phyloP scores from a whole-genome alignment of 208 protist species.

The Leishmania martiniquensis region DNA sequence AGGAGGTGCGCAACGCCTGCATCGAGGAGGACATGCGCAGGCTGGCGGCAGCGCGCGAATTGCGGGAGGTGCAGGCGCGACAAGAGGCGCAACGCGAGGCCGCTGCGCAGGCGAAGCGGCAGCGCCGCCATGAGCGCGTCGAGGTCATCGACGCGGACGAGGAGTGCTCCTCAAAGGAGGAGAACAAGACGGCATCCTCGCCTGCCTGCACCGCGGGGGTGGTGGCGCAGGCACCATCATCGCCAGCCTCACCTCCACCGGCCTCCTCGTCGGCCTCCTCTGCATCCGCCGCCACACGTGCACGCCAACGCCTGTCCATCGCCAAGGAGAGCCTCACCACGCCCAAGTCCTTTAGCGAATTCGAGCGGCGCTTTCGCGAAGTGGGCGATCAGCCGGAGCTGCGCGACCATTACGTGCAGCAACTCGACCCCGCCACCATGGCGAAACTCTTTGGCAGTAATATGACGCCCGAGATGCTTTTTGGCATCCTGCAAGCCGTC shows the following conservation, averaged over 20 bases:
- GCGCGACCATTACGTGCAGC: slow-evolving; percentile 61
- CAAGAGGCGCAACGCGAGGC: slow-evolving; percentile 38
- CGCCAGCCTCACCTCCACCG: background rate
- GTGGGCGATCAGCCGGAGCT: slow-evolving; percentile 69
- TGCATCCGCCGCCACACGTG: background rate
- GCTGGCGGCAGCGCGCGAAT: slow-evolving; percentile 24
- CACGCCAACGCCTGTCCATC: slow-evolving; percentile 36
- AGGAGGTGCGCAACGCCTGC: slow-evolving; percentile 29
- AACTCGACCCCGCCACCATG: slow-evolving; percentile 59
- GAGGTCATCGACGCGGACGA: slow-evolving; percentile 77
- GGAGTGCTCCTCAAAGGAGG: slow-evolving; percentile 9
- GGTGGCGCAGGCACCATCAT: slow-evolving; percentile 8
- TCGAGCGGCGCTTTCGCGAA: slow-evolving; percentile 81
- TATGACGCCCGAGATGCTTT: slow-evolving; percentile 83
- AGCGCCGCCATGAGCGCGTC: slow-evolving; percentile 58
- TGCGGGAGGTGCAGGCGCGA: slow-evolving; percentile 36
- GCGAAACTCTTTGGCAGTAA: slow-evolving; percentile 82
- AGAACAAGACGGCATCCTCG: slow-evolving; percentile 7
- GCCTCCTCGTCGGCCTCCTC: background rate
- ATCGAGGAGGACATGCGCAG: slow-evolving; percentile 52
- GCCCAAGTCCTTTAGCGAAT: slow-evolving; percentile 87
- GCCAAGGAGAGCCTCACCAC: slow-evolving; percentile 64
- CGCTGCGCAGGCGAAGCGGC: slow-evolving; percentile 28
- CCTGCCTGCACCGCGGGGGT: slow-evolving; percentile 3
- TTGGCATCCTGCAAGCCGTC: slow-evolving; percentile 56